A percentile compares a stretch with the other conserved stretches of the same genome.
Evolutionary conservation across 768 basidiomycete genomes (phyloP).

Genomic region (Hebeloma cylindrosporum): DNA sequence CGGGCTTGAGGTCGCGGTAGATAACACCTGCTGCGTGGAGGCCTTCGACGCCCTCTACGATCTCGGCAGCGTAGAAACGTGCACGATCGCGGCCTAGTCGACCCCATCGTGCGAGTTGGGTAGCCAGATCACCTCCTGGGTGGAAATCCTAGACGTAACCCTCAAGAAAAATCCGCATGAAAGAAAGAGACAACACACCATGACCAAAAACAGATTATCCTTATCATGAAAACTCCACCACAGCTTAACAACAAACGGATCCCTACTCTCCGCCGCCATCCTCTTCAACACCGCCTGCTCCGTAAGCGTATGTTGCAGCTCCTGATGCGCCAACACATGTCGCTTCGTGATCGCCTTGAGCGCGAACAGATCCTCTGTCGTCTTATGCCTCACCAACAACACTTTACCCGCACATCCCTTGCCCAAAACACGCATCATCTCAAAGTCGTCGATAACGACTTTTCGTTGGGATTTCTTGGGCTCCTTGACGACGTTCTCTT

Average conservation of each 20-base stretch:
- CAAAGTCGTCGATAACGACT: constrained; percentile 87
- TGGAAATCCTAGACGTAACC: constrained; percentile 72
- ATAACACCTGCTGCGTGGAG: constrained; percentile 93
- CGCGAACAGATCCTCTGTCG: constrained; percentile 73
- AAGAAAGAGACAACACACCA: constrained; percentile 51
- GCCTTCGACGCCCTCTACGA: constrained; percentile 94
- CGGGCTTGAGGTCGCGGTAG: constrained; percentile 96
- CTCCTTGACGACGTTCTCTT: constrained; percentile 54
- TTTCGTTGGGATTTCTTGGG: constrained; percentile 64
- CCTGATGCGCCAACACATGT: constrained; percentile 95
- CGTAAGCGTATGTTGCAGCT: constrained; percentile 93
- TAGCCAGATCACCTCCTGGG: constrained; percentile 94
- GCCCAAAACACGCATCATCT: constrained; percentile 95
- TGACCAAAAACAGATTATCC: constrained; percentile 95
- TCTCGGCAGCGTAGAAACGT: constrained; percentile 96
- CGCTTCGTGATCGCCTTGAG: constrained; percentile 98
- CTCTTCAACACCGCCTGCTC: constrained; percentile 94
- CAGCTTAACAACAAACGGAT: constrained; percentile 94
- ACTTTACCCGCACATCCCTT: constrained; percentile 99
- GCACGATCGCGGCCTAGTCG: constrained; percentile 91
- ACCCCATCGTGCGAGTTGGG: constrained; percentile 95
- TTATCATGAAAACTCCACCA: constrained; percentile 99
- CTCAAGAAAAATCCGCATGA: constrained; percentile 4
- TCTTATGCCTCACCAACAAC: constrained; percentile 82
- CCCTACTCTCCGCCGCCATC: constrained; percentile 85